Evolutionary conservation across 208 protist genomes (phyloP), one percentile per base, ranked within the genome.

Genomic region (Strigomonas galati): DNA sequence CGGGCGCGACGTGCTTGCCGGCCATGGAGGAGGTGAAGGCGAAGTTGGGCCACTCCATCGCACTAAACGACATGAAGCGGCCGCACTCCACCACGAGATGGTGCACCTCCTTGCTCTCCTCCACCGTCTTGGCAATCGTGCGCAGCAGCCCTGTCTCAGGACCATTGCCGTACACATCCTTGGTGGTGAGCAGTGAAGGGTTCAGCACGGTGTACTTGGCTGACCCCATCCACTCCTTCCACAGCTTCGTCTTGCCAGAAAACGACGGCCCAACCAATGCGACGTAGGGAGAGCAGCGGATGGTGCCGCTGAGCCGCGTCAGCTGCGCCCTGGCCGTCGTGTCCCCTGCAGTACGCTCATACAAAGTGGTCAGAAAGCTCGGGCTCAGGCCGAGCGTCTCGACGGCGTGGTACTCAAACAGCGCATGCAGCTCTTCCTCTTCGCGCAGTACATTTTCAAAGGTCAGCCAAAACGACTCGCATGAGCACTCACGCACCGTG

Each of bases 191-290:
- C n/a, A 93, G 69, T 30, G 72, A 63, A 1, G 81, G 75, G 26
- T 76, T 85, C 37, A 95, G 52, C 0, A 92, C 72, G 17, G 79
- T 59, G 49, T 81, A 67, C 28, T 57, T 71, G 23, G 64, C 68
- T 21, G 51, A 35, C 15, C 83, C 82, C 6, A 86, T 69, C 80
- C 78, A 91, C 30, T 62, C 57, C 56, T 74, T 74, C 86, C 86
- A 92, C 64, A 95, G 35, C 60, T 62, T 77, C 37, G 81, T 80
- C 58, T 90, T 93, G 17, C 86, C 86, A 24, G 82, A 81, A 59
- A 91, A 95, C 27, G 48, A 67, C 24, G 86, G 76, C 15, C 89
- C 89, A 19, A 87, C 46, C 35, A 95, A 58, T 24, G 90, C 70
- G 1, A 87, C 79, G 52, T 81, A 80, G 40, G 58, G 61, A 59